Conservation (phyloP, 495 filamentous ascomycete species). For the Xylaria cubensis region DNA sequence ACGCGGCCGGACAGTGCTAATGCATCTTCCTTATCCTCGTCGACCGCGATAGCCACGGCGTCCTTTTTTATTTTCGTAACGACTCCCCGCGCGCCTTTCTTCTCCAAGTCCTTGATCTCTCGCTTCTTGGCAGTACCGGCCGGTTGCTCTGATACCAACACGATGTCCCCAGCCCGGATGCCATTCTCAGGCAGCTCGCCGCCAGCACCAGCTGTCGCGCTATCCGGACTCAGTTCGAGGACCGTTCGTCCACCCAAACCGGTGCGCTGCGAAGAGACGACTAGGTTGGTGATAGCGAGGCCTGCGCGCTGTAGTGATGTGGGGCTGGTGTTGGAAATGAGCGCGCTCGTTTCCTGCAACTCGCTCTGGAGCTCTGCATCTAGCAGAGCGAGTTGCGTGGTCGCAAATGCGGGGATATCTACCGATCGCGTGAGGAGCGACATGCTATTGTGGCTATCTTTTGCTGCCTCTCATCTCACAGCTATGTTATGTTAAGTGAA, state of each 20-base stretch:
- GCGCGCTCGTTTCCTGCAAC: constrained; percentile 71
- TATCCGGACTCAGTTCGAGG: constrained; percentile 78
- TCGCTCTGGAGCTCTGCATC: constrained; percentile 79
- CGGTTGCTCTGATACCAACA: constrained; percentile 78
- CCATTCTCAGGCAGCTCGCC: constrained; percentile 78
- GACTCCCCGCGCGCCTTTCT: constrained; percentile 77
- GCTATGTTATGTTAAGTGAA: not conserved
- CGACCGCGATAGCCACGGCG: constrained; percentile 74
- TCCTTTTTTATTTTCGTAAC: constrained; percentile 71
- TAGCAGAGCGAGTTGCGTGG: constrained; percentile 79
- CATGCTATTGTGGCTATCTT: constrained; percentile 40
- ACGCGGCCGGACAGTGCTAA: constrained; percentile 64
- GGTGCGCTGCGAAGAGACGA: constrained; percentile 80
- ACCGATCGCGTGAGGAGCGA: constrained; percentile 50
- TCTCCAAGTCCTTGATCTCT: constrained; percentile 68
- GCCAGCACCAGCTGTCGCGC: constrained; percentile 61
- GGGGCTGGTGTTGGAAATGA: constrained; percentile 75
- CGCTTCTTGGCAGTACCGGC: constrained; percentile 73
- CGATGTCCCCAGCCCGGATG: constrained; percentile 85
- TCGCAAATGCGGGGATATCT: constrained; percentile 78
- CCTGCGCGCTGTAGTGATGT: constrained; percentile 81
- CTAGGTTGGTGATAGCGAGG: constrained; percentile 82
- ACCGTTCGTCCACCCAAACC: constrained; percentile 89
- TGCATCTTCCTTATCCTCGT: constrained; percentile 64
- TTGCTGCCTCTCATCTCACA: not conserved